Conservation (phyloP, 2,329 filamentous ascomycete genomes). For the Colletotrichum salicis region DNA sequence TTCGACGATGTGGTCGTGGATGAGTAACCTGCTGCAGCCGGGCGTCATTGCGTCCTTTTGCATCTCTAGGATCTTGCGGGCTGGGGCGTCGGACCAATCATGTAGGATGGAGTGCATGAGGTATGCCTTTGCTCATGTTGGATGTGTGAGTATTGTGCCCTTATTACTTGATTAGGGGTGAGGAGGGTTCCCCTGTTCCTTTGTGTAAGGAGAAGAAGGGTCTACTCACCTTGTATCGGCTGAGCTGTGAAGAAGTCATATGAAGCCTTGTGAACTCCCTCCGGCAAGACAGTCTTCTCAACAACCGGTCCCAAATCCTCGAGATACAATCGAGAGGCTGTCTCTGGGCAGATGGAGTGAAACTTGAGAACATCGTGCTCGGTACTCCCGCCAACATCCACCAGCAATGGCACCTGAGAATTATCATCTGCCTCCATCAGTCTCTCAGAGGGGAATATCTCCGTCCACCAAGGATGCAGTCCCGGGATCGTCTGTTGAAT, state of each 20-base stretch:
- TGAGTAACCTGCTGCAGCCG: conserved; percentile 48
- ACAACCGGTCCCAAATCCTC: background rate
- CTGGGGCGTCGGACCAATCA: conserved; percentile 62
- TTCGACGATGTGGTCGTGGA: conserved; percentile 51
- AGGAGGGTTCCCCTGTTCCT: too few species aligned
- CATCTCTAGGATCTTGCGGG: conserved; percentile 50
- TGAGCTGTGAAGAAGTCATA: conserved; percentile 53
- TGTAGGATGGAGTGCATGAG: conserved; percentile 65
- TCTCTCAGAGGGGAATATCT: background rate
- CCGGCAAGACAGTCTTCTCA: background rate
- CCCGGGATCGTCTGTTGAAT: conserved; percentile 13
- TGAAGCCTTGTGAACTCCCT: conserved; percentile 11
- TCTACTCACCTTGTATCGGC: conserved; percentile 37
- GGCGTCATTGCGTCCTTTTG: conserved; percentile 57
- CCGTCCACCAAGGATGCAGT: background rate
- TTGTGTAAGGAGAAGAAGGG: too few species aligned
- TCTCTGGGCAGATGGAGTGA: background rate
- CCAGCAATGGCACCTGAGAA: background rate
- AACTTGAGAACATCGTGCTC: conserved; percentile 4
- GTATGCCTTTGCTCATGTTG: conserved; percentile 55
- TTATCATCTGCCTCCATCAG: background rate
- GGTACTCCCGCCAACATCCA: conserved; percentile 8
- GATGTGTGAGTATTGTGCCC: background rate
- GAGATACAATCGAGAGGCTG: background rate
- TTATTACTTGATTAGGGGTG: too few species aligned